Conservation (phyloP, 768 basidiomycete species). For the Cantharellus anzutake region DNA sequence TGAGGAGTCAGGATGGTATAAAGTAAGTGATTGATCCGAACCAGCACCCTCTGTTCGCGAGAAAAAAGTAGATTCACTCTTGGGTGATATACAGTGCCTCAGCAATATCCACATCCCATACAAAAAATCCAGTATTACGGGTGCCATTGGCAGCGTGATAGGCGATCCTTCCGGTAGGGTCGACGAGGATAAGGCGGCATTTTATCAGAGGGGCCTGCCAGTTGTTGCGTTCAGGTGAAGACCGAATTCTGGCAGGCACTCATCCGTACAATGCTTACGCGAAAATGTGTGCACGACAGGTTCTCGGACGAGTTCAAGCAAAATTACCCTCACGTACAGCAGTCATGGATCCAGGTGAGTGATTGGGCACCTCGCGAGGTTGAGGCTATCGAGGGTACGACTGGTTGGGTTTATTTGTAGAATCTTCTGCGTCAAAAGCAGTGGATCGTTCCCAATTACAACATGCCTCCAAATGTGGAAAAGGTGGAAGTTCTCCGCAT, state of each 20-base stretch:
- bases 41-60: too few species aligned
- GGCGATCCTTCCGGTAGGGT: constrained; percentile 32
- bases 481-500: constrained; percentile 40
- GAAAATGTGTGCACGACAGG: constrained; percentile 1
- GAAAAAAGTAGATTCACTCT: background rate
- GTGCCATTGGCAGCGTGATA: constrained; percentile 8
- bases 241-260: background rate
- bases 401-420: constrained; percentile 13
- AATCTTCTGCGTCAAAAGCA: constrained; percentile 26
- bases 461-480: constrained; percentile 31
- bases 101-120: constrained; percentile 31
- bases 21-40: constrained; percentile 15
- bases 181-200: constrained; percentile 22
- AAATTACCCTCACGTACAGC: constrained; percentile 36
- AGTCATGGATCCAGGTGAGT: constrained; percentile 32
- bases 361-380: background rate
- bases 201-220: constrained; percentile 31
- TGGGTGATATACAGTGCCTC: constrained; percentile 16
- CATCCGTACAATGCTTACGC: background rate
- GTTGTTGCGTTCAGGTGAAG: constrained; percentile 30
- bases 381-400: background rate
- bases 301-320: constrained; percentile 34
- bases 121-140: constrained; percentile 2
- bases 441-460: constrained; percentile 46
- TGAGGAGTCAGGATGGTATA: constrained; percentile 34